Conservation (phyloP, 2,329 filamentous ascomycete species). For the Aspergillus sp. region DNA sequence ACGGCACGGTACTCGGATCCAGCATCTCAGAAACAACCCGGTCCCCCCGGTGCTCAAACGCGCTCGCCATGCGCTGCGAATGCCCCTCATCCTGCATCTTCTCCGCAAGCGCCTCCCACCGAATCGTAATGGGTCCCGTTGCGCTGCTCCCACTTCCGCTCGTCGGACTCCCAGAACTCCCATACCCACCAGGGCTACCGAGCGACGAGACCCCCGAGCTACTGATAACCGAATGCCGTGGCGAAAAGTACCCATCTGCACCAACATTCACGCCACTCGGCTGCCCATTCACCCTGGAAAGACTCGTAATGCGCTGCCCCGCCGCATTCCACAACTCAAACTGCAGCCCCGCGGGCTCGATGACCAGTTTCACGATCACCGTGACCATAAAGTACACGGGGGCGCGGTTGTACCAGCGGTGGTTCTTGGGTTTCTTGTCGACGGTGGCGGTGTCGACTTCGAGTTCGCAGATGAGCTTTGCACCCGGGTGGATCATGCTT, state of each 20-base stretch:
- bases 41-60: not conserved
- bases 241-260: not conserved
- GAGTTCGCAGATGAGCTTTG: conserved; percentile 16
- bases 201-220: too few species aligned
- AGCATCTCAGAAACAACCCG: not conserved
- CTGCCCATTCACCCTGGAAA: not conserved
- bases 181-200: not conserved
- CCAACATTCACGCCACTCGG: not conserved
- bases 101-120: conserved; percentile 11
- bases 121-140: conserved; percentile 6
- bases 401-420: conserved; percentile 14
- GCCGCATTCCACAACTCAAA: conserved; percentile 12
- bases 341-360: conserved; percentile 7
- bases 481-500: conserved; percentile 12
- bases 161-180: not conserved
- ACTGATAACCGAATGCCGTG: not conserved
- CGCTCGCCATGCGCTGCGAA: not conserved
- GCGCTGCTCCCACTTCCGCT: not conserved
- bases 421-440: conserved; percentile 16
- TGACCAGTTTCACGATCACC: conserved; percentile 10
- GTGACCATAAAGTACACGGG: conserved; percentile 14
- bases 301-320: not conserved
- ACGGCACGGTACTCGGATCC: not conserved
- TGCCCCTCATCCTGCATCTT: conserved; percentile 12
- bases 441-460: conserved; percentile 11